A percentile compares a stretch with the other conserved stretches of the same genome.
phyloP scores from a whole-genome alignment of 768 basidiomycete species.

The Hygrophoropsis aurantiaca region DNA sequence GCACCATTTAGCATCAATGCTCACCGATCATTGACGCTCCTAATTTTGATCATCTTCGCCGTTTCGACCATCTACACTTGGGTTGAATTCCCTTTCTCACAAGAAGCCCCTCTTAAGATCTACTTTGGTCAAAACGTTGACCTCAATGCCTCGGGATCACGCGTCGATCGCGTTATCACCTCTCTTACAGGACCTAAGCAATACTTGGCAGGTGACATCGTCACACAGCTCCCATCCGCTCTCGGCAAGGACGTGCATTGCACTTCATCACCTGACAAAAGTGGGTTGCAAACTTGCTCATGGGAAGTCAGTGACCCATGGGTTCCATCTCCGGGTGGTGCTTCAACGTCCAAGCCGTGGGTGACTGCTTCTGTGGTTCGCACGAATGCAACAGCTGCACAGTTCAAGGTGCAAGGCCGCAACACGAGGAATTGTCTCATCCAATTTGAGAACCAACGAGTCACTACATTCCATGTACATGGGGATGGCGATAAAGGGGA shows the following conservation, averaged over 20 bases:
- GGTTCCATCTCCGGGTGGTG: slow-evolving; percentile 39
- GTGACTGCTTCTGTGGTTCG: slow-evolving; percentile 43
- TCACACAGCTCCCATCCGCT: slow-evolving; percentile 55
- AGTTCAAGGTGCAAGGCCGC: slow-evolving; percentile 48
- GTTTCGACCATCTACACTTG: slow-evolving; percentile 43
- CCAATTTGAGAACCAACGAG: slow-evolving; percentile 49
- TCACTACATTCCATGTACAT: slow-evolving; percentile 41
- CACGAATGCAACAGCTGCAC: slow-evolving; percentile 43
- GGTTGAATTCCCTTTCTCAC: slow-evolving; percentile 61
- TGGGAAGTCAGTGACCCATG: slow-evolving; percentile 42
- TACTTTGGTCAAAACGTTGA: slow-evolving; percentile 67
- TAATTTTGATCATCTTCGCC: slow-evolving; percentile 42
- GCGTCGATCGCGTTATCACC: slow-evolving; percentile 37
- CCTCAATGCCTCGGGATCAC: slow-evolving; percentile 31
- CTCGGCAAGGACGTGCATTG: slow-evolving; percentile 35
- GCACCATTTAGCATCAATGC: slow-evolving; percentile 62
- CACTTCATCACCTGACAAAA: slow-evolving; percentile 17
- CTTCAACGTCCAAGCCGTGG: slow-evolving; percentile 31
- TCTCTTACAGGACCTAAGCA: slow-evolving; percentile 43
- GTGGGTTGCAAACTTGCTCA: slow-evolving; percentile 45
- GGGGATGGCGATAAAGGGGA: slow-evolving; percentile 34
- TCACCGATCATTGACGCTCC: slow-evolving; percentile 36
- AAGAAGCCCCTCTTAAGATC: slow-evolving; percentile 61
- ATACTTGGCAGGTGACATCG: slow-evolving; percentile 42
- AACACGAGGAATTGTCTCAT: slow-evolving; percentile 68